Evolutionary conservation across 139 green algal species (phyloP).

Genomic region (Chlorella vulgaris): DNA sequence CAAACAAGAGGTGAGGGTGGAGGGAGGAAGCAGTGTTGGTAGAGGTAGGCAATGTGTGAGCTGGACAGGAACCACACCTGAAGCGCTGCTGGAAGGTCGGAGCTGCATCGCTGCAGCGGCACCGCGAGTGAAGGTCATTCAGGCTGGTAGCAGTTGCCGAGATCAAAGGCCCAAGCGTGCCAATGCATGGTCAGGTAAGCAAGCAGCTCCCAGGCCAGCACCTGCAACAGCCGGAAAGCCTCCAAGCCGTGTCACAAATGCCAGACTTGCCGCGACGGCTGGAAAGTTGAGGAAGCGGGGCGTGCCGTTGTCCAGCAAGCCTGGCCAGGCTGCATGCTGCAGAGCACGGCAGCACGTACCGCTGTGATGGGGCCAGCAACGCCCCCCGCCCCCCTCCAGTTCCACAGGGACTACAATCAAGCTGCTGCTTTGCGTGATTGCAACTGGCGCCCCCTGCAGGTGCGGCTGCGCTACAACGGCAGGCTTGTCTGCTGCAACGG

Average conservation of each 20-base stretch:
- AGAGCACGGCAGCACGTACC: constrained; percentile 29
- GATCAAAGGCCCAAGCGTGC: constrained; percentile 85
- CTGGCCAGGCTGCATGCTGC: constrained; percentile 44
- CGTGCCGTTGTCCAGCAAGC: constrained; percentile 88
- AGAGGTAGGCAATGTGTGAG: too few relatives aligned
- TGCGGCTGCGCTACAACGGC: constrained; percentile 14
- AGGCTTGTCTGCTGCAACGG: too few relatives aligned
- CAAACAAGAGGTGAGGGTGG: neutral
- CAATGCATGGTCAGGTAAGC: constrained; percentile 64
- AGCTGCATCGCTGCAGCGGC: neutral
- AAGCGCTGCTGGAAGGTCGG: constrained; percentile 17
- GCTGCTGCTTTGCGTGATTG: neutral
- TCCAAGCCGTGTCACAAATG: constrained; percentile 46
- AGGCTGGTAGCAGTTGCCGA: constrained; percentile 66
- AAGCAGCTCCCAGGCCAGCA: neutral
- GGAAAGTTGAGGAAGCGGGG: constrained; percentile 75
- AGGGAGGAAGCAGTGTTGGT: too few relatives aligned
- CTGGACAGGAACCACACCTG: constrained; percentile 10
- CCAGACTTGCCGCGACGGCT: constrained; percentile 58
- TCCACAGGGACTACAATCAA: constrained; percentile 83
- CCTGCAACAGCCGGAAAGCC: constrained; percentile 42
- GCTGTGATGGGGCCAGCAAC: constrained; percentile 30
- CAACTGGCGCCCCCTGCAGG: neutral
- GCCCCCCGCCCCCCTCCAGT: constrained; percentile 79
- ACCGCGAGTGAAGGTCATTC: constrained; percentile 49